These are phyloP conservation scores for Fraxinus platypoda DNA, from an alignment of 305 asterid genomes.

Conservation along the genomic window DNA sequence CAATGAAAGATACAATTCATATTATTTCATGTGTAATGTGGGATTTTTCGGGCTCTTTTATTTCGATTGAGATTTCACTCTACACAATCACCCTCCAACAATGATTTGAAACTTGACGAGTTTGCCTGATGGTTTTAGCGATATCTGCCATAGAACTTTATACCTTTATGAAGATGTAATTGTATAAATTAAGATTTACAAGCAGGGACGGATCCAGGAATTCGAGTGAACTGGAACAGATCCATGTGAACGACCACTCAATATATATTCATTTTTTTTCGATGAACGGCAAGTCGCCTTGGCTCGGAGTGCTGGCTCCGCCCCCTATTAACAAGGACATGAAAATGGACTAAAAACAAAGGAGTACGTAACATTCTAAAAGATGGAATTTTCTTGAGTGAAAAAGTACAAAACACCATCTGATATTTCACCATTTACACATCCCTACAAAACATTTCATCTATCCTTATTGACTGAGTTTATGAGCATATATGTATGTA, in stretches of 20 bases:
- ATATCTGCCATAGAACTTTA: neutral
- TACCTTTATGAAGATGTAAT: neutral
- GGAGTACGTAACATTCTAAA: neutral
- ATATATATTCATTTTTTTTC: no score
- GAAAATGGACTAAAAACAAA: neutral
- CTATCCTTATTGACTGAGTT: neutral
- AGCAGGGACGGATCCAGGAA: no score
- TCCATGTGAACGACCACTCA: no score
- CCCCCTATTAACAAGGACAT: neutral
- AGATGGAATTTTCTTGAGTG: neutral
- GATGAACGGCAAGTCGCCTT: no score
- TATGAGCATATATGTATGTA: neutral
- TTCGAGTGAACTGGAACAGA: no score
- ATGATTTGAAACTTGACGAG: neutral
- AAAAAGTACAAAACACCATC: neutral
- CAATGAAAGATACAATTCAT: neutral
- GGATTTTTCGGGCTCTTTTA: no score
- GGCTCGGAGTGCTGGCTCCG: no score
- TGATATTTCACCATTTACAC: neutral
- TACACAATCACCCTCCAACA: neutral
- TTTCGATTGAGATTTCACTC: neutral
- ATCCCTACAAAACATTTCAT: slow-evolving; percentile 21
- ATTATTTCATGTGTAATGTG: no score
- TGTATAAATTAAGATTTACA: neutral
- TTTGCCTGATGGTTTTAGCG: neutral